phyloP scores from a whole-genome alignment of 108 stramenopile species.

The Nitzschia palea region DNA sequence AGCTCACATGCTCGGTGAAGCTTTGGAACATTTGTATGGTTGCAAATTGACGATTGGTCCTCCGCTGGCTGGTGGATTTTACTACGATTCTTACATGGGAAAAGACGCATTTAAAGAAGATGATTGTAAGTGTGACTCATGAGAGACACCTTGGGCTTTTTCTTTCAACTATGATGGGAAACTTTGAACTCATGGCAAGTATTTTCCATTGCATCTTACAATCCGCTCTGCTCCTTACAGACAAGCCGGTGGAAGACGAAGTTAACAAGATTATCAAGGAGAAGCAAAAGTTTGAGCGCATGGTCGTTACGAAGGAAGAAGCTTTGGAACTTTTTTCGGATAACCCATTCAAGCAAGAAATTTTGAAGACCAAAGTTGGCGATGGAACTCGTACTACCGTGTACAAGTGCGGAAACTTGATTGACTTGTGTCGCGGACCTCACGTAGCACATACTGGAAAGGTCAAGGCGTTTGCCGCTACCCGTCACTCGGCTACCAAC shows the following conservation, averaged over 20 bases:
- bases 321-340: slow-evolving; percentile 94
- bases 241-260: slow-evolving; percentile 76
- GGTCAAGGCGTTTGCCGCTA: slow-evolving; percentile 95
- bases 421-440: slow-evolving; percentile 98
- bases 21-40: slow-evolving; percentile 94
- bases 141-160: neutral
- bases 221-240: slow-evolving; percentile 25
- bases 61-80: slow-evolving; percentile 95
- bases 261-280: slow-evolving; percentile 88
- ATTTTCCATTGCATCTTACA: neutral
- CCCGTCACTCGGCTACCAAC: slow-evolving; percentile 89
- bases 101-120: slow-evolving; percentile 83
- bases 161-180: neutral
- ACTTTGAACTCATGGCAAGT: too few species aligned
- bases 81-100: slow-evolving; percentile 99
- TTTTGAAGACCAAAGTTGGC: slow-evolving; percentile 94
- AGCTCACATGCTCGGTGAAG: slow-evolving; percentile 97
- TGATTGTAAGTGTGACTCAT: slow-evolving; percentile 72
- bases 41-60: slow-evolving; percentile 96
- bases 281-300: slow-evolving; percentile 97
- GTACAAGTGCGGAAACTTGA: slow-evolving; percentile 95
- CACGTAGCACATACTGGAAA: slow-evolving; percentile 94
- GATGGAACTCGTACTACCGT: slow-evolving; percentile 96
- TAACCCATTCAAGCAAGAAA: slow-evolving; percentile 97
- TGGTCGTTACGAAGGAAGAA: slow-evolving; percentile 98